Evolutionary conservation across 176 grass and related monocot species (phyloP).

Genomic region (Rhynchospora breviuscula): DNA sequence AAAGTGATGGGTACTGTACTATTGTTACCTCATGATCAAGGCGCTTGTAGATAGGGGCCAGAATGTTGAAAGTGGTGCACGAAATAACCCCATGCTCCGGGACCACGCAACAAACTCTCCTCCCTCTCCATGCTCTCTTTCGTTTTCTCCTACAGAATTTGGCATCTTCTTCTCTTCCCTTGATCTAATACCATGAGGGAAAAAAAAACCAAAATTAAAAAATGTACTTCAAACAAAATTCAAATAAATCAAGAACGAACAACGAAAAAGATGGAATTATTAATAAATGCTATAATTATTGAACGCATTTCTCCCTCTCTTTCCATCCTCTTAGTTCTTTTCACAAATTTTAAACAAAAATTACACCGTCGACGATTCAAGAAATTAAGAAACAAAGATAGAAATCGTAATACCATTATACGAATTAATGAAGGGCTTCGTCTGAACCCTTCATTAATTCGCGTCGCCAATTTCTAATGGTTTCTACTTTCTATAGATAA

Average conservation of each 20-base stretch:
- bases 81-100: slow-evolving; percentile 23
- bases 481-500: background rate
- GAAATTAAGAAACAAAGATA: background rate
- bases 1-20: background rate
- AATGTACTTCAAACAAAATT: background rate
- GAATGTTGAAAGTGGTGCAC: slow-evolving; percentile 63
- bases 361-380: background rate
- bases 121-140: background rate
- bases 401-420: slow-evolving; percentile 12
- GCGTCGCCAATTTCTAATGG: background rate
- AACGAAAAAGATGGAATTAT: background rate
- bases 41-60: slow-evolving; percentile 53
- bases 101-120: background rate
- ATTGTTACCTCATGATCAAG: slow-evolving; percentile 33
- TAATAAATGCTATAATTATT: background rate
- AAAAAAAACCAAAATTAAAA: background rate
- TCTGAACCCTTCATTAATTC: background rate
- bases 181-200: background rate
- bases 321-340: too few species aligned
- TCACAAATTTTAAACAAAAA: background rate
- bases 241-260: slow-evolving; percentile 11
- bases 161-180: slow-evolving; percentile 10
- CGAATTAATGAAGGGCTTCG: slow-evolving; percentile 10
- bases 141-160: slow-evolving; percentile 18
- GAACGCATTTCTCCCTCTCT: background rate